Percentiles rank a stretch among this genome's conserved stretches.
phyloP scores from a whole-genome alignment of 2,329 filamentous ascomycete species.

The Delphinella strobiligena region DNA sequence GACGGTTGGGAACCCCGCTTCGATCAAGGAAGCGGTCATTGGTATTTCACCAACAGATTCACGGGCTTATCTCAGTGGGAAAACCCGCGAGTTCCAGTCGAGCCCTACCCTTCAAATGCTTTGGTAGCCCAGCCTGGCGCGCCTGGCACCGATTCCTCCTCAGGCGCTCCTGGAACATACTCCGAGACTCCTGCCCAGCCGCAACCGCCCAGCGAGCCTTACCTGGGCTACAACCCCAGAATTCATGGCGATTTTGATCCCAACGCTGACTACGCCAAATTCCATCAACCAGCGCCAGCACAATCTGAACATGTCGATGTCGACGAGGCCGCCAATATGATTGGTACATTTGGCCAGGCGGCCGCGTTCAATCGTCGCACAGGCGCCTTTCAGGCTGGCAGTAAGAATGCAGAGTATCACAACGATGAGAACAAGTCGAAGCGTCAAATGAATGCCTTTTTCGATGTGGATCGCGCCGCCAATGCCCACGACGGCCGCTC shows the following conservation, averaged over 20 bases:
- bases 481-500: constrained; percentile 84
- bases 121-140: constrained; percentile 3
- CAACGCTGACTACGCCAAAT: constrained; percentile 75
- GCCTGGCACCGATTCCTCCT: constrained; percentile 5
- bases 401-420: constrained; percentile 61
- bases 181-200: constrained; percentile 2
- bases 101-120: constrained; percentile 10
- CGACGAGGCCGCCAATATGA: not conserved
- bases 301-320: constrained; percentile 12
- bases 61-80: constrained; percentile 70
- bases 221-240: constrained; percentile 82
- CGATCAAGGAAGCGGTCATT: constrained; percentile 56
- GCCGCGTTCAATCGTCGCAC: constrained; percentile 88
- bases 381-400: constrained; percentile 62
- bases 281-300: constrained; percentile 17
- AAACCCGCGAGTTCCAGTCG: constrained; percentile 61
- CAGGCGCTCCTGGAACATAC: constrained; percentile 3
- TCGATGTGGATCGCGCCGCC: constrained; percentile 88
- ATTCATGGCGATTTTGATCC: constrained; percentile 96
- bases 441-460: constrained; percentile 86
- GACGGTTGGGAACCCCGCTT: constrained; percentile 74
- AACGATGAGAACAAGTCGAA: constrained; percentile 78
- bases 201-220: constrained; percentile 27
- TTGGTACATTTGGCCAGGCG: constrained; percentile 48
- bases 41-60: constrained; percentile 77